Base-by-base conservation (phyloP, 2,329 filamentous ascomycete genomes). In the Scedosporium aurantiacum region DNA sequence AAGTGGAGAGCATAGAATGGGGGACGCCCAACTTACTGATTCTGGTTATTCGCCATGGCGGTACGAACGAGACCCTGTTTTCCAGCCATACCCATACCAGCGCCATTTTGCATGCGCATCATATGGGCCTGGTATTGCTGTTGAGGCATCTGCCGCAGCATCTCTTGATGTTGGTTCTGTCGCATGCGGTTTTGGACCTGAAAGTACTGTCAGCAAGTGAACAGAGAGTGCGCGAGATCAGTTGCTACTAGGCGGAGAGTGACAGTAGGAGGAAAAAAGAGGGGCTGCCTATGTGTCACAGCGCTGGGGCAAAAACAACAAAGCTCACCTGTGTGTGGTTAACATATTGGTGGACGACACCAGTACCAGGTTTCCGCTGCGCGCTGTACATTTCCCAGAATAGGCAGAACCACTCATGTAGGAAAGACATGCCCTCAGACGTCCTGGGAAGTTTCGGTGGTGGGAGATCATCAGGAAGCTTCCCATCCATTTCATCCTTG, bases 301-400 rank as follows among this genome's bases (percentile, higher is more conserved):
- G 62, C 61, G 63, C 60, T 54, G 47, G 68, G 70, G 66, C 69
- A 66, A 47, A n/a, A n/a, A n/a, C n/a, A n/a, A 60, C 59, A 60
- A 40, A 28, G 63, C 70, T 62, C 83, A 95, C 92, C 82, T 95
- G 89, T 65, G 88, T 91, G 70, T 95, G 89, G 63, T 82, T 77
- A 62, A 95, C 84, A 73, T 96, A 96, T 76, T 89, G 85, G 65
- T 82, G 82, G 56, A 90, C 86, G 63, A 82, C 82, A 27, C 77
- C 74, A 70, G 80, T 86, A 61, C 81, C 81, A 61, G 82, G 83
- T 72, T 85, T 87, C 69, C 90, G 88, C 71, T 93, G 89, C 61
- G 91, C 90, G 70, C 86, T 86, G 74, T 89, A 95, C 67, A 97
- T 91, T 69, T 99, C 94, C 91, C 91, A 97, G 74, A 99, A 99